Evolutionary conservation across 2,329 filamentous ascomycete species (phyloP).

Genomic region (Ascochyta koolunga): DNA sequence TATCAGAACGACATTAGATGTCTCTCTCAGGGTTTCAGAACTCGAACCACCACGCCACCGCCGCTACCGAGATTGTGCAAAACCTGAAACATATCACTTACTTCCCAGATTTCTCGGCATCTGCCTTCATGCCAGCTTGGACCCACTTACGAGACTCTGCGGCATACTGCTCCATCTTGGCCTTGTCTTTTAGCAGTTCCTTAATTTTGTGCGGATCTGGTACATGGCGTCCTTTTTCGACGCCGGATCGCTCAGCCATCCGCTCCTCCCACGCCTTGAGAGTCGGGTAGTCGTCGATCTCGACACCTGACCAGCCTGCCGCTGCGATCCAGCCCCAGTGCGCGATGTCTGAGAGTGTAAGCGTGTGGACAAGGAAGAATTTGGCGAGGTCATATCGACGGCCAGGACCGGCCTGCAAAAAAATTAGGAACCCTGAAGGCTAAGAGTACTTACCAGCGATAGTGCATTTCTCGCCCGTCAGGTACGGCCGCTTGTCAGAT

Average conservation of each 20-base stretch:
- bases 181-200: slow-evolving; percentile 63
- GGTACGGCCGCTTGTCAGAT: slow-evolving; percentile 56
- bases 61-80: not conserved
- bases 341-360: slow-evolving; percentile 65
- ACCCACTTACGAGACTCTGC: slow-evolving; percentile 66
- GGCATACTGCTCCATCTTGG: slow-evolving; percentile 63
- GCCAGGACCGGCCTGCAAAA: not conserved
- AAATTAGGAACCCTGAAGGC: not conserved
- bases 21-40: not conserved
- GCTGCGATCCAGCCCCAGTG: slow-evolving; percentile 78
- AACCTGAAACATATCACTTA: slow-evolving; percentile 26
- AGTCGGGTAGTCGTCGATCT: slow-evolving; percentile 76
- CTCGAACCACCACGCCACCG: not conserved
- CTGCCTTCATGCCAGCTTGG: slow-evolving; percentile 70
- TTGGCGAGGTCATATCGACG: not conserved
- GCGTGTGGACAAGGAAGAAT: not conserved
- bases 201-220: slow-evolving; percentile 68
- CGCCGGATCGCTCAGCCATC: slow-evolving; percentile 70
- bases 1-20: not conserved
- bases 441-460: slow-evolving; percentile 43
- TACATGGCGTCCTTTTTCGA: slow-evolving; percentile 78
- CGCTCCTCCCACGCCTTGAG: slow-evolving; percentile 78
- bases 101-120: slow-evolving; percentile 49
- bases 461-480: slow-evolving; percentile 70
- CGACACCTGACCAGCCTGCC: slow-evolving; percentile 65